phyloP scores from a whole-genome alignment of 257 asterid genomes.

The Fraxinus pennsylvanica region DNA sequence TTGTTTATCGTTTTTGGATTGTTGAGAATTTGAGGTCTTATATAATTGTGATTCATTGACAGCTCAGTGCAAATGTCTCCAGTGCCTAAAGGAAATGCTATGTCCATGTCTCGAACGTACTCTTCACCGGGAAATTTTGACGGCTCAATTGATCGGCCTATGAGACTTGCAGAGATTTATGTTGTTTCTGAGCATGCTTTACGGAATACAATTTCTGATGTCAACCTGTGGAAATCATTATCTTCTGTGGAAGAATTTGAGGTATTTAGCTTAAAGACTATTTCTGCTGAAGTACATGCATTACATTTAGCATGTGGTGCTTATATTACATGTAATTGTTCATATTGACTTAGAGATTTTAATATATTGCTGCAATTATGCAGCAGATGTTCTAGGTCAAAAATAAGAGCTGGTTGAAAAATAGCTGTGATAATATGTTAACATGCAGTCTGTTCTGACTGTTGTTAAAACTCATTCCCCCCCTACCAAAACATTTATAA shows the following conservation, averaged over 20 bases:
- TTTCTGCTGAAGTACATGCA: not conserved
- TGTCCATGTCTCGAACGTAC: slow-evolving; percentile 75
- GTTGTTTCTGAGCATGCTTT: slow-evolving; percentile 98
- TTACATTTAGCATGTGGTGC: not conserved
- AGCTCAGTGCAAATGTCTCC: slow-evolving; percentile 64
- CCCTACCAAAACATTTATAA: slow-evolving; percentile 7
- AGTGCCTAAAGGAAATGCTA: slow-evolving; percentile 40
- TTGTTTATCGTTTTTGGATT: not conserved
- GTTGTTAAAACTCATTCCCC: slow-evolving; percentile 23
- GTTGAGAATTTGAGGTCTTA: slow-evolving; percentile 26
- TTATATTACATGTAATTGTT: too few species aligned
- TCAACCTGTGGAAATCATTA: slow-evolving; percentile 61
- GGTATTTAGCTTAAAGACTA: slow-evolving; percentile 46
- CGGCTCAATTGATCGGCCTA: slow-evolving; percentile 76
- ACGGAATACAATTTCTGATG: slow-evolving; percentile 69
- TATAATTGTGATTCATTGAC: slow-evolving; percentile 48
- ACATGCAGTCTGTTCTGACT: not conserved
- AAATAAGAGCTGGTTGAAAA: slow-evolving; percentile 10
- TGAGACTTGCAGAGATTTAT: slow-evolving; percentile 93
- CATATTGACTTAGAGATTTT: not conserved
- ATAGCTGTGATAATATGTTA: not conserved
- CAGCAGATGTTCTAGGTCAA: slow-evolving; percentile 7
- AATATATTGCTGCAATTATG: slow-evolving; percentile 13
- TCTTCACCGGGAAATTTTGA: slow-evolving; percentile 90
- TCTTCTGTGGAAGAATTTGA: slow-evolving; percentile 83